These are phyloP conservation scores for Fusarium verticillioides DNA, from an alignment of 2,329 filamentous ascomycete genomes.

Conservation along the genomic window DNA sequence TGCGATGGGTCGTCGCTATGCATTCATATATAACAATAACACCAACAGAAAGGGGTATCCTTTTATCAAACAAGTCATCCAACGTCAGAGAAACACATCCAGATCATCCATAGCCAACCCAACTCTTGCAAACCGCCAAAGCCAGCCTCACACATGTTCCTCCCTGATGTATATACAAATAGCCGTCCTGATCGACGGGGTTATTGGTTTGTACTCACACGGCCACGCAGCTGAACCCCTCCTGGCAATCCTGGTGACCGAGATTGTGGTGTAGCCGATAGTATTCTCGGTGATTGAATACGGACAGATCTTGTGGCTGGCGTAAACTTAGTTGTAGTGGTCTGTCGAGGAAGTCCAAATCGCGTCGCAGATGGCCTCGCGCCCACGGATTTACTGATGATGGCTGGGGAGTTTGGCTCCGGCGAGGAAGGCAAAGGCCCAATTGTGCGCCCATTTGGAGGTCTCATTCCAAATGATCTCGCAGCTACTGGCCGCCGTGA, in stretches of 20 bases:
- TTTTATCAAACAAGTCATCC: constrained; percentile 37
- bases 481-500: constrained; percentile 8
- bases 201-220: constrained; percentile 20
- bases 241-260: constrained; percentile 6
- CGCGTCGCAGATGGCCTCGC: constrained; percentile 26
- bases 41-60: constrained; percentile 43
- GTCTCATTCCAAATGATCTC: constrained; percentile 24
- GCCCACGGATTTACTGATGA: constrained; percentile 36
- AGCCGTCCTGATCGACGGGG: background rate
- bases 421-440: constrained; percentile 21
- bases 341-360: constrained; percentile 21
- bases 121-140: background rate
- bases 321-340: background rate
- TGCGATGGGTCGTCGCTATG: constrained; percentile 27
- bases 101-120: constrained; percentile 15
- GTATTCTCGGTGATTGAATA: constrained; percentile 39
- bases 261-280: constrained; percentile 26
- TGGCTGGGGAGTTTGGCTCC: constrained; percentile 4
- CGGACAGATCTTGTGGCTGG: constrained; percentile 40
- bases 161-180: constrained; percentile 11
- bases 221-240: constrained; percentile 9
- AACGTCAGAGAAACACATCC: constrained; percentile 31
- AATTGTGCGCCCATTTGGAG: constrained; percentile 8
- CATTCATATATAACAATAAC: constrained; percentile 19
- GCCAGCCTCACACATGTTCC: background rate